phyloP scores from a whole-genome alignment of 495 filamentous ascomycete genomes.

The Penicillium lagena region DNA sequence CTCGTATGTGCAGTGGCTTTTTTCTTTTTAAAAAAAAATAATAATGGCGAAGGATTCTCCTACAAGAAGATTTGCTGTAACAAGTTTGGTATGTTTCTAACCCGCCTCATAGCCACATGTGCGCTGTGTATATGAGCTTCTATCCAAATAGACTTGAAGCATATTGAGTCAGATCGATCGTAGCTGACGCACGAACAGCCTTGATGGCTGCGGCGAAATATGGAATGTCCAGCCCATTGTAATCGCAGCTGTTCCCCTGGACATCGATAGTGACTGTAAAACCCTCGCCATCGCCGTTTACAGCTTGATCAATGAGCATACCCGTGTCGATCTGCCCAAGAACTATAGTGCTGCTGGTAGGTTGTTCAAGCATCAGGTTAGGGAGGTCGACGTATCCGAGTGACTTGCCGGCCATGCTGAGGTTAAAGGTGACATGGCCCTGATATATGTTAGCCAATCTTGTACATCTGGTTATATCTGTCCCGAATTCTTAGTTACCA shows the following conservation, averaged over 20 bases:
- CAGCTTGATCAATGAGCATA: slow-evolving; percentile 15
- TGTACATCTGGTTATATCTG: not conserved
- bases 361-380: slow-evolving; percentile 13
- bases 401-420: slow-evolving; percentile 11
- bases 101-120: too few relatives aligned
- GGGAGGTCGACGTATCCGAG: slow-evolving; percentile 24
- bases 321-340: slow-evolving; percentile 14
- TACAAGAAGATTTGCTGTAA: too few relatives aligned
- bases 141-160: slow-evolving; percentile 8
- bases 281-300: slow-evolving; percentile 6
- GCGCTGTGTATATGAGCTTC: too few relatives aligned
- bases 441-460: not conserved
- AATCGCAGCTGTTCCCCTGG: slow-evolving; percentile 18
- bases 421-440: slow-evolving; percentile 24
- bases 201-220: slow-evolving; percentile 24
- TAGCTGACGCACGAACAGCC: slow-evolving; percentile 13
- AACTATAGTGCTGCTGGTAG: slow-evolving; percentile 6
- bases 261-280: slow-evolving; percentile 19
- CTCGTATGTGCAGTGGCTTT: too few relatives aligned
- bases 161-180: slow-evolving; percentile 20
- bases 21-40: too few relatives aligned
- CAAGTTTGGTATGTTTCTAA: too few relatives aligned
- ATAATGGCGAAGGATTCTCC: too few relatives aligned
- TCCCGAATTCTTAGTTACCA: slow-evolving; percentile 9
- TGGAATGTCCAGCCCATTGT: slow-evolving; percentile 22